Conservation (phyloP, 129 eudicot genomes). For the Chrysanthemum lavandulifolium region DNA sequence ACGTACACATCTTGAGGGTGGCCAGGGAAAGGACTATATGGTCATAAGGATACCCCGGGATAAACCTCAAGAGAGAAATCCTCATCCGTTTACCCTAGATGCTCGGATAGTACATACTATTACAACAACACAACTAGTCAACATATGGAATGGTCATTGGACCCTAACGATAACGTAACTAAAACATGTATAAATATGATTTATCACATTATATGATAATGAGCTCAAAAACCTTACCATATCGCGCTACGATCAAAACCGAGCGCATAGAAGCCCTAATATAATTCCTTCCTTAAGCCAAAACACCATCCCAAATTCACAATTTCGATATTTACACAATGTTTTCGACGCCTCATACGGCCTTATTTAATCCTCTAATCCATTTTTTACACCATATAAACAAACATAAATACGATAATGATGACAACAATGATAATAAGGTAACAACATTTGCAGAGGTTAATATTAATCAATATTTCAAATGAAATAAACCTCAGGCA, state of each 20-base stretch:
- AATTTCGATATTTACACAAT: conserved; percentile 7
- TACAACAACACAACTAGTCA: too few species aligned
- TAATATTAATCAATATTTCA: background rate
- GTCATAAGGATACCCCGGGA: too few species aligned
- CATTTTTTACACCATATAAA: conserved; percentile 11
- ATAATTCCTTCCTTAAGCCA: conserved; percentile 17
- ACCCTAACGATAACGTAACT: too few species aligned
- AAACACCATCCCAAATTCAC: conserved; percentile 18
- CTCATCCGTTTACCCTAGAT: conserved; percentile 7
- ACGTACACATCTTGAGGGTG: background rate
- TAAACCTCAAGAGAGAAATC: background rate
- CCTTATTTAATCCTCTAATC: background rate
- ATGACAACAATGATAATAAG: conserved; percentile 5
- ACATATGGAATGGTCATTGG: too few species aligned
- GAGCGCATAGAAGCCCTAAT: background rate
- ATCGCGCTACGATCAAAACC: conserved; percentile 20
- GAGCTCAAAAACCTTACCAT: conserved; percentile 13
- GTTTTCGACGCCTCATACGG: conserved; percentile 14
- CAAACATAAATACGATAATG: conserved; percentile 10
- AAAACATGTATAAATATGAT: too few species aligned
- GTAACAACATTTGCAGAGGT: conserved; percentile 19
- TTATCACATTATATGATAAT: too few species aligned
- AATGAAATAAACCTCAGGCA: conserved; percentile 11
- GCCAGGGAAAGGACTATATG: background rate
- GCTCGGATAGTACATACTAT: too few species aligned